Conservation (phyloP, 768 basidiomycete species). For the Trametes villosa region DNA sequence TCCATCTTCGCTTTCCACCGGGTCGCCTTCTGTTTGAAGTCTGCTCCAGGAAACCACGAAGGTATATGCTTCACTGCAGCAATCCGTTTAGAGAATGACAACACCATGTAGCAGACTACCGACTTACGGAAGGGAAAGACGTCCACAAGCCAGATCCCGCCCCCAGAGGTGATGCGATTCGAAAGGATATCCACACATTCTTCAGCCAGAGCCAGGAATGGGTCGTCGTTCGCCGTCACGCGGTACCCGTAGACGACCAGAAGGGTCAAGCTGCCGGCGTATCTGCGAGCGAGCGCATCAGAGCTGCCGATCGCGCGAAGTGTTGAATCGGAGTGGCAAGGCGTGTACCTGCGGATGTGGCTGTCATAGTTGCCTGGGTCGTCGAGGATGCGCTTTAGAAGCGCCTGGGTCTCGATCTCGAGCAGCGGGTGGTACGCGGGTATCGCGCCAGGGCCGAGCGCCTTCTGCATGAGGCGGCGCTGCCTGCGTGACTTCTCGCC, state of each 20-base stretch:
- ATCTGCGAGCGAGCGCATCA: conserved; percentile 39
- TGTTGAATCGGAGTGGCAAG: background rate
- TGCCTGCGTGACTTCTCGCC: conserved; percentile 65
- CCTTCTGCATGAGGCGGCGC: conserved; percentile 66
- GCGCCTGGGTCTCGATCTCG: conserved; percentile 55
- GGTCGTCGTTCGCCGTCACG: conserved; percentile 44
- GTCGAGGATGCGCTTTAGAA: conserved; percentile 58
- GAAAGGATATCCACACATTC: conserved; percentile 47
- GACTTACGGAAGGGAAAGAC: conserved; percentile 42
- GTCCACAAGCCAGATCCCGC: conserved; percentile 51
- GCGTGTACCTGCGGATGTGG: conserved; percentile 40
- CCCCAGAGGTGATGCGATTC: conserved; percentile 48
- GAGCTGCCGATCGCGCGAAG: background rate
- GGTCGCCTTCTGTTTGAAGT: conserved; percentile 64
- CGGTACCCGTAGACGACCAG: conserved; percentile 68
- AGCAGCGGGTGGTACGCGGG: conserved; percentile 61
- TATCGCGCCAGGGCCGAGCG: conserved; percentile 56
- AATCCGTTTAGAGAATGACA: conserved; percentile 27
- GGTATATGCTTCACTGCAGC: conserved; percentile 58
- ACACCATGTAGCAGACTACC: background rate
- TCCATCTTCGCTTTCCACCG: conserved; percentile 68
- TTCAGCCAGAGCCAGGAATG: conserved; percentile 46
- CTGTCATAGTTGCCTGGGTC: conserved; percentile 40
- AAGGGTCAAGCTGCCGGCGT: conserved; percentile 57
- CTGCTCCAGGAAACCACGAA: conserved; percentile 66